Evolutionary conservation across 2,329 filamentous ascomycete species (phyloP).

Genomic region (Macrophomina phaseolina): DNA sequence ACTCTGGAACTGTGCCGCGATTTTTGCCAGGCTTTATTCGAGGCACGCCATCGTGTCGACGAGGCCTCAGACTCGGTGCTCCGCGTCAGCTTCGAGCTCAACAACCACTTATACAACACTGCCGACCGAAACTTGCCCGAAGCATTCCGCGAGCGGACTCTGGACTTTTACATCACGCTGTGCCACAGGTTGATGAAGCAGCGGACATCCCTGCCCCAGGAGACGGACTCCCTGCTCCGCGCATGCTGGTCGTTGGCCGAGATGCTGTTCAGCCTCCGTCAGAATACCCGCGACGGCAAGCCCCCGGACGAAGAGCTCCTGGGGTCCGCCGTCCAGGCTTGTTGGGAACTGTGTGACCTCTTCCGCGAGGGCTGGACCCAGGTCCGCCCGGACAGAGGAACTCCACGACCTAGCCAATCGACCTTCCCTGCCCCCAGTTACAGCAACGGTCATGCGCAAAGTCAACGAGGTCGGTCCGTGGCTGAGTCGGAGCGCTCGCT

Average conservation of each 20-base stretch:
- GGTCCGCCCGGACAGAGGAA: conserved; percentile 82
- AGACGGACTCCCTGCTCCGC: conserved; percentile 81
- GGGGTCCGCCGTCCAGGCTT: conserved; percentile 86
- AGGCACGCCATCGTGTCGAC: conserved; percentile 78
- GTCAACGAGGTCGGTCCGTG: conserved; percentile 30
- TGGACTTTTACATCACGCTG: conserved; percentile 93
- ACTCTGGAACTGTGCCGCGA: conserved; percentile 88
- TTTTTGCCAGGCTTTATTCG: conserved; percentile 90
- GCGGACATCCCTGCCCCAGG: conserved; percentile 74
- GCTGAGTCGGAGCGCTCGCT: conserved; percentile 42
- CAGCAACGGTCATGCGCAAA: conserved; percentile 14
- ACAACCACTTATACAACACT: conserved; percentile 93
- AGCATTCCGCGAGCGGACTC: conserved; percentile 82
- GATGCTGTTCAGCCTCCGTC: conserved; percentile 89
- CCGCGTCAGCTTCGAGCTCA: conserved; percentile 91
- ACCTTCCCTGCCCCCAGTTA: conserved; percentile 63
- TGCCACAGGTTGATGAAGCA: conserved; percentile 98
- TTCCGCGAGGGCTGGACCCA: conserved; percentile 93
- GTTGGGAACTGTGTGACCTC: conserved; percentile 92
- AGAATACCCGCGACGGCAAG: conserved; percentile 77
- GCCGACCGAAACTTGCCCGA: conserved; percentile 85
- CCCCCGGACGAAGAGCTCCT: conserved; percentile 81
- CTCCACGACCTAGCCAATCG: conserved; percentile 79
- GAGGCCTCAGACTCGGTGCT: conserved; percentile 84
- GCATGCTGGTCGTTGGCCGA: conserved; percentile 92